Conservation (phyloP, 2,329 filamentous ascomycete genomes). For the Trichoderma sp. region DNA sequence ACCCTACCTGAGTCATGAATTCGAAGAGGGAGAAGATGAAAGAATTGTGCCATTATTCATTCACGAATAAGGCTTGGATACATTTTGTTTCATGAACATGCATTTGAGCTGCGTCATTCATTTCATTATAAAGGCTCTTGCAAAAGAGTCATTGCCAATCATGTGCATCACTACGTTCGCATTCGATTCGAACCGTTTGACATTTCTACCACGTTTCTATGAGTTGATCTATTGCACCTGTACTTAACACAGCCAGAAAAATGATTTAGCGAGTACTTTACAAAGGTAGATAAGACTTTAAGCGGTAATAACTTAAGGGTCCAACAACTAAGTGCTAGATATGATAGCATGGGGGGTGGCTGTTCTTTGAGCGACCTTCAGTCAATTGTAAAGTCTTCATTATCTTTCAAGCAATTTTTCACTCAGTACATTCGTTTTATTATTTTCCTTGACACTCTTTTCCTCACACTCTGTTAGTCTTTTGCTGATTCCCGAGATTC, state of each 20-base stretch:
- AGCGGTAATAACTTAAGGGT: not conserved
- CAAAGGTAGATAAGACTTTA: not conserved
- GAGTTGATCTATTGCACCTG: not conserved
- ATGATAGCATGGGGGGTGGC: not conserved
- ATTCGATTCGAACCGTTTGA: not conserved
- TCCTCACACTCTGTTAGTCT: not conserved
- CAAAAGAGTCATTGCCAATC: too few relatives aligned
- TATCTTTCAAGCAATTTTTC: not conserved
- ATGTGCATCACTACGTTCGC: not conserved
- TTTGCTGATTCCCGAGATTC: not conserved
- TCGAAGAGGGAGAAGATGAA: too few relatives aligned
- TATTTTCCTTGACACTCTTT: not conserved
- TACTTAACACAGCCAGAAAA: too few relatives aligned
- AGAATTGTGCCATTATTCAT: too few relatives aligned
- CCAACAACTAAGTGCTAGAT: not conserved
- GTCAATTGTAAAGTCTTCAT: not conserved
- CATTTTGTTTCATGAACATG: too few relatives aligned
- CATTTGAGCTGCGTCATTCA: too few relatives aligned
- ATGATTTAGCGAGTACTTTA: not conserved
- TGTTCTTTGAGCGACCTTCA: not conserved
- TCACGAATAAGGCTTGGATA: too few relatives aligned
- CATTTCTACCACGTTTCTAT: not conserved
- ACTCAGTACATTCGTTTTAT: not conserved
- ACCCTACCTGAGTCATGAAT: too few relatives aligned
- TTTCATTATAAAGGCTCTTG: too few relatives aligned